A percentile compares a stretch with the other conserved stretches of the same genome.
These are phyloP conservation scores for Epichloe festucae DNA, from an alignment of 2,329 filamentous ascomycete genomes.

Conservation along the genomic window DNA sequence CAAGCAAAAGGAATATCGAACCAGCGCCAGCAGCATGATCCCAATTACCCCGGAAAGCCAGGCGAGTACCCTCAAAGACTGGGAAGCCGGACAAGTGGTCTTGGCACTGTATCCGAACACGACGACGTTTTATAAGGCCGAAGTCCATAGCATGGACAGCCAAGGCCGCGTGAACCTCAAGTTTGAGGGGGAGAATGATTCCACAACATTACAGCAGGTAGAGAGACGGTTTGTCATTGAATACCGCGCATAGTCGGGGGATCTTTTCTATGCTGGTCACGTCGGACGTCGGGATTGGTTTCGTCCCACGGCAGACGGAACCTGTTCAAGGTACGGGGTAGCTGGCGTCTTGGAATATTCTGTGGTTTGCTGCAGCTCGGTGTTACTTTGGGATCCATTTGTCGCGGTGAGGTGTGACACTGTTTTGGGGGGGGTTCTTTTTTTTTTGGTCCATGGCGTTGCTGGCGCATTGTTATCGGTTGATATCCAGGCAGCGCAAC, in stretches of 20 bases:
- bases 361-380: not conserved
- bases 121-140: slow-evolving; percentile 74
- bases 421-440: too few species aligned
- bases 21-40: slow-evolving; percentile 63
- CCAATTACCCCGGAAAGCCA: slow-evolving; percentile 49
- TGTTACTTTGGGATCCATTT: not conserved
- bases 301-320: not conserved
- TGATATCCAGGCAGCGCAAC: not conserved
- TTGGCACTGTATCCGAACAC: slow-evolving; percentile 72
- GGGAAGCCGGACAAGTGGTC: slow-evolving; percentile 57
- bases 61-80: slow-evolving; percentile 40
- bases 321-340: not conserved
- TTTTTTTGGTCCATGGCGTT: not conserved
- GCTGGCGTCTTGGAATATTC: not conserved
- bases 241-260: slow-evolving; percentile 31
- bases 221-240: slow-evolving; percentile 67
- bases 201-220: slow-evolving; percentile 61
- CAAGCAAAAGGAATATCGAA: slow-evolving; percentile 56
- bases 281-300: not conserved
- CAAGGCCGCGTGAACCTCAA: slow-evolving; percentile 49
- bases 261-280: too few species aligned
- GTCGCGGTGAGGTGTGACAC: not conserved
- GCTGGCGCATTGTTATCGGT: not conserved
- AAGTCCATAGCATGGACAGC: slow-evolving; percentile 58
- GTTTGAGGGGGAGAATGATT: slow-evolving; percentile 69